Conservation (phyloP, 2,329 filamentous ascomycete genomes). For the Exophiala sideris region DNA sequence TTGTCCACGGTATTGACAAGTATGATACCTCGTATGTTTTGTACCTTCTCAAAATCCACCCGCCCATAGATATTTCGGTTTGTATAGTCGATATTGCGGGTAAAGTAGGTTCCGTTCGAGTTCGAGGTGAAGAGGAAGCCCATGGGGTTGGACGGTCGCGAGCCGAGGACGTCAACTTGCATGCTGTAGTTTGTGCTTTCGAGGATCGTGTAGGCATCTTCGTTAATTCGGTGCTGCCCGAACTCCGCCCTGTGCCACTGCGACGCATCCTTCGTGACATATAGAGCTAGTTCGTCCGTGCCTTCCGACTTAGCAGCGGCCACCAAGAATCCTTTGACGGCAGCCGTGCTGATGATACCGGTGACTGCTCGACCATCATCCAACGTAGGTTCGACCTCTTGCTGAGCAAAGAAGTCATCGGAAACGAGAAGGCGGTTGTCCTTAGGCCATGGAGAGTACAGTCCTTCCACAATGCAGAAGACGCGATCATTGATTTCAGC, state of each 20-base stretch:
- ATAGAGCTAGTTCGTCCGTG: constrained; percentile 88
- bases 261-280: constrained; percentile 76
- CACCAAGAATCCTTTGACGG: constrained; percentile 82
- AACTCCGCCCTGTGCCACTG: constrained; percentile 93
- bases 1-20: constrained; percentile 88
- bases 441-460: constrained; percentile 65
- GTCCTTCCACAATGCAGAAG: constrained; percentile 74
- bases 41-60: constrained; percentile 94
- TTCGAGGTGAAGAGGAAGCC: constrained; percentile 93
- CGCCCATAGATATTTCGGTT: constrained; percentile 73
- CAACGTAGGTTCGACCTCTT: constrained; percentile 67
- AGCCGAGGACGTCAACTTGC: constrained; percentile 86
- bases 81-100: constrained; percentile 84
- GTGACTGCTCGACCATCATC: constrained; percentile 69
- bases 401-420: constrained; percentile 73
- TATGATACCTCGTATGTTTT: constrained; percentile 86
- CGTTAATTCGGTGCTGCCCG: constrained; percentile 76
- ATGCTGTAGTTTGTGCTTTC: constrained; percentile 98
- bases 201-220: constrained; percentile 84
- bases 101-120: constrained; percentile 95
- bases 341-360: constrained; percentile 76
- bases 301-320: constrained; percentile 74
- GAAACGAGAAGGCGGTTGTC: constrained; percentile 78
- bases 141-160: constrained; percentile 64
- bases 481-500: constrained; percentile 65